Base-by-base conservation (phyloP, 1,284 basidiomycete species). In the Ustilago loliicola region DNA sequence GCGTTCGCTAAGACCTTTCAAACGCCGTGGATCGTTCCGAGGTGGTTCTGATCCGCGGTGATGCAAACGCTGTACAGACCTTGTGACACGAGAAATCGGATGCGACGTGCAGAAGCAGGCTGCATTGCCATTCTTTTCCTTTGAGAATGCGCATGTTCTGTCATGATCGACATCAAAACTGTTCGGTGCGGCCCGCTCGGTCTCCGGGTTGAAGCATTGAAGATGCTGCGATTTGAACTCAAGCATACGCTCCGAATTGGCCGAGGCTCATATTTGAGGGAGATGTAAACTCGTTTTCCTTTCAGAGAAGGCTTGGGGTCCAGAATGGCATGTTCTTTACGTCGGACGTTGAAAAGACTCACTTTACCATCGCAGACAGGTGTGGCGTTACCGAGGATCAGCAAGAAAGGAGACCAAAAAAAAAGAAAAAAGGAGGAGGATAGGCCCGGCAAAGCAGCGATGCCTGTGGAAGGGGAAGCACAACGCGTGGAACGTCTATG, bases 391-490 rank as follows among this genome's bases (percentile, higher is more conserved):
- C 15, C 38, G 11, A 19, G 38, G 38, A 40, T 17, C 15, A 40
- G 15, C 3, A 17, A 7, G 38, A 6, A 40, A 40, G 38, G 38
- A 40, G 15, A 40, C n/a, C n/a, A n/a, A n/a, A n/a, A n/a, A n/a
- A n/a, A n/a, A n/a, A n/a, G n/a, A n/a, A n/a, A n/a, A n/a, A n/a
- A n/a, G n/a, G 38, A 15, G 15, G 8, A 23, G 30, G 53, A n/a
- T 7, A 36, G 53, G 32, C 53, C n/a, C 34, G 32, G 34, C 53
- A 6, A n/a, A 55, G 53, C 53, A 2, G 45, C 45, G 45, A 48
- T 48, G 45, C 21, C 10, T 8, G 45, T 48, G 45, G 45, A 48
- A 25, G 21, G 0, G 8, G 45, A 48, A 25, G 45, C 1, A 25
- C n/a, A 25, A 48, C 21, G 15, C 6, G 38, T 3, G 11, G 38